phyloP scores from a whole-genome alignment of 208 protist genomes.

The Phytomonas francai region DNA sequence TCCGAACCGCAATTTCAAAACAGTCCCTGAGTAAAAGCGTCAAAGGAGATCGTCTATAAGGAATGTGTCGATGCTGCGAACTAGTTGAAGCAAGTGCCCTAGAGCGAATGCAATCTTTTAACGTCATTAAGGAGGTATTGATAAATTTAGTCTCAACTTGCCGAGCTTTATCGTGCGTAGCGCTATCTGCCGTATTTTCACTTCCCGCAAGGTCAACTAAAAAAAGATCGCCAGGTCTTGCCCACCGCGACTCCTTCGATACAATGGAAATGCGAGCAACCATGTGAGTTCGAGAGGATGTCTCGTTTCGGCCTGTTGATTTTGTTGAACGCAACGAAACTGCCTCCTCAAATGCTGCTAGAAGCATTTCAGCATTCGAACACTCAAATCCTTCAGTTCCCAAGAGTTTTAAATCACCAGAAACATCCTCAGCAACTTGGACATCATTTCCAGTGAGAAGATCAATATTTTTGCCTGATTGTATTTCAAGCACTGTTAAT shows the following conservation, averaged over 20 bases:
- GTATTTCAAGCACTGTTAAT: conserved; percentile 81
- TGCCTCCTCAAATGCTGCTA: conserved; percentile 74
- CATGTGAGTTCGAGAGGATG: conserved; percentile 84
- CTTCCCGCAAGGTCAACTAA: conserved; percentile 86
- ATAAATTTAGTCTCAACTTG: conserved; percentile 85
- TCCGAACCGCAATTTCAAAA: conserved; percentile 85
- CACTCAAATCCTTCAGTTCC: conserved; percentile 76
- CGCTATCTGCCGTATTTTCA: conserved; percentile 85
- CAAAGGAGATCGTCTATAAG: conserved; percentile 79
- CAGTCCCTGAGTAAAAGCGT: conserved; percentile 84
- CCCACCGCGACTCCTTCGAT: conserved; percentile 75
- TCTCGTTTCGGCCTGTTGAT: conserved; percentile 72
- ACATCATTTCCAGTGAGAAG: conserved; percentile 70
- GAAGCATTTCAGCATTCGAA: conserved; percentile 63
- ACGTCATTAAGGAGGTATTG: conserved; percentile 90
- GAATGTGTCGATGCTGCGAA: conserved; percentile 81
- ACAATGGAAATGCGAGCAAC: conserved; percentile 74
- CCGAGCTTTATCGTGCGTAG: conserved; percentile 78
- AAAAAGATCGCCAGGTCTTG: conserved; percentile 76
- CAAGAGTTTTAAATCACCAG: conserved; percentile 66
- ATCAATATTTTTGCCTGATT: conserved; percentile 64
- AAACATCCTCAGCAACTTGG: conserved; percentile 78
- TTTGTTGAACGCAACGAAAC: conserved; percentile 68
- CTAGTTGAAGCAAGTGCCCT: conserved; percentile 62
- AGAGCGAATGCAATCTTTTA: conserved; percentile 86